phyloP scores from a whole-genome alignment of 768 basidiomycete genomes.

The Leccinum broughii region DNA sequence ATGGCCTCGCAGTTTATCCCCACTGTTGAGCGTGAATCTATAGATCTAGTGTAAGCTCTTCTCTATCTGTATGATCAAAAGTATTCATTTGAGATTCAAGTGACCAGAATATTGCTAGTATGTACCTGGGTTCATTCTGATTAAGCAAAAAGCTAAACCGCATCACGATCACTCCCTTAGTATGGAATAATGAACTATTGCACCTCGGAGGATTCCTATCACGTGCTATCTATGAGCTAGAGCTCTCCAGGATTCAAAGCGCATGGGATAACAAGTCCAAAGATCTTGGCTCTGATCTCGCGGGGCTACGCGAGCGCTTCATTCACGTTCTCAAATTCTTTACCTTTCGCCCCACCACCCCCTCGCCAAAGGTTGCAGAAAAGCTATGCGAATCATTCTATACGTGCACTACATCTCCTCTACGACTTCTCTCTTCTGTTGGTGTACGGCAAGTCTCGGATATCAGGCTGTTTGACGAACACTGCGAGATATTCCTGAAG shows the following conservation, averaged over 20 bases:
- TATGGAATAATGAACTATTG: background rate
- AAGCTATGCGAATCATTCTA: constrained; percentile 81
- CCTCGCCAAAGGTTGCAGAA: constrained; percentile 63
- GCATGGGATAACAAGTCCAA: background rate
- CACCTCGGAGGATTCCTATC: background rate
- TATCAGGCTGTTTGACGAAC: constrained; percentile 34
- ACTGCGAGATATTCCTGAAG: constrained; percentile 42
- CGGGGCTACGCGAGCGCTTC: background rate
- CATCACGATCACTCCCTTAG: background rate
- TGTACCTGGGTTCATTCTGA: background rate
- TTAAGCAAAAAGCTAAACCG: background rate
- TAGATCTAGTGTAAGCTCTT: background rate
- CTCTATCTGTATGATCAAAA: background rate
- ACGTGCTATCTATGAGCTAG: background rate
- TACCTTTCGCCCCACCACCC: constrained; percentile 44
- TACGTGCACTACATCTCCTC: constrained; percentile 41
- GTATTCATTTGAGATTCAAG: background rate
- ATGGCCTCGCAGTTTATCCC: constrained; percentile 1
- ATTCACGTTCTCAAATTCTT: constrained; percentile 14
- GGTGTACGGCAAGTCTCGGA: constrained; percentile 61
- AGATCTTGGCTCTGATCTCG: background rate
- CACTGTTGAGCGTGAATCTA: background rate
- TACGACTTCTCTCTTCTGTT: background rate
- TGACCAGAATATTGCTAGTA: background rate
- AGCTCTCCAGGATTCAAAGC: background rate